phyloP scores from a whole-genome alignment of 257 asterid species.

The Galeopsis tetrahit region DNA sequence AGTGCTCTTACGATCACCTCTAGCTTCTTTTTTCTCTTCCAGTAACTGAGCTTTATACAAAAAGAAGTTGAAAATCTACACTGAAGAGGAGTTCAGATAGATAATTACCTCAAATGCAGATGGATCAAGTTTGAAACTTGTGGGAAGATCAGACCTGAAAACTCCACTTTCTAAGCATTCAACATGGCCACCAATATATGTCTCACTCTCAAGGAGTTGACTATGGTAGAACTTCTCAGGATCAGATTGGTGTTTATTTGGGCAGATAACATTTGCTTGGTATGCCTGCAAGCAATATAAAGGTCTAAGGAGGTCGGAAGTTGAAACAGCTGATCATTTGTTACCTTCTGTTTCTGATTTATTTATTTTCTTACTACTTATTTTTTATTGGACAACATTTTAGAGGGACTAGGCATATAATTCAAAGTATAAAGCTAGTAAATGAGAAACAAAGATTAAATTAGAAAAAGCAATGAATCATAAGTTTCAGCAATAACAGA shows the following conservation, averaged over 20 bases:
- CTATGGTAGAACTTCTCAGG: slow-evolving; percentile 89
- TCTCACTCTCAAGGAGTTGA: slow-evolving; percentile 94
- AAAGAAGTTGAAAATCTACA: slow-evolving; percentile 23
- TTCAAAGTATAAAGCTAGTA: slow-evolving; percentile 22
- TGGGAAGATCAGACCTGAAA: slow-evolving; percentile 97
- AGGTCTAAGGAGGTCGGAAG: slow-evolving; percentile 26
- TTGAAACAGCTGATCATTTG: slow-evolving; percentile 23
- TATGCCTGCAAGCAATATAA: slow-evolving; percentile 73
- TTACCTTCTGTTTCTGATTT: slow-evolving; percentile 29
- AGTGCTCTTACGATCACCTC: slow-evolving; percentile 18
- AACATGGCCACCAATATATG: slow-evolving; percentile 98
- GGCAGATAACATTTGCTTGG: slow-evolving; percentile 92
- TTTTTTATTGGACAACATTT: background rate
- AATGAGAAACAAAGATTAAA: slow-evolving; percentile 15
- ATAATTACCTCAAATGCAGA: slow-evolving; percentile 75
- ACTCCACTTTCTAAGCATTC: slow-evolving; percentile 99
- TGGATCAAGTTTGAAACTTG: slow-evolving; percentile 92
- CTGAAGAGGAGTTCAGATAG: slow-evolving; percentile 30
- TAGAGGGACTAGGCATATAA: slow-evolving; percentile 20
- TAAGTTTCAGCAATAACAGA: slow-evolving; percentile 21
- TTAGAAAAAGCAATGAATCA: slow-evolving; percentile 10
- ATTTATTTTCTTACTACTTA: slow-evolving; percentile 13
- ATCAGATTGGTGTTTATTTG: slow-evolving; percentile 97
- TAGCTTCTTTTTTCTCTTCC: slow-evolving; percentile 18
- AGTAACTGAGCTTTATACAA: slow-evolving; percentile 5